A percentile compares a stretch with the other conserved stretches of the same genome.
phyloP scores from a whole-genome alignment of 176 grass and related monocot genomes.

The Carex myosuroides region DNA sequence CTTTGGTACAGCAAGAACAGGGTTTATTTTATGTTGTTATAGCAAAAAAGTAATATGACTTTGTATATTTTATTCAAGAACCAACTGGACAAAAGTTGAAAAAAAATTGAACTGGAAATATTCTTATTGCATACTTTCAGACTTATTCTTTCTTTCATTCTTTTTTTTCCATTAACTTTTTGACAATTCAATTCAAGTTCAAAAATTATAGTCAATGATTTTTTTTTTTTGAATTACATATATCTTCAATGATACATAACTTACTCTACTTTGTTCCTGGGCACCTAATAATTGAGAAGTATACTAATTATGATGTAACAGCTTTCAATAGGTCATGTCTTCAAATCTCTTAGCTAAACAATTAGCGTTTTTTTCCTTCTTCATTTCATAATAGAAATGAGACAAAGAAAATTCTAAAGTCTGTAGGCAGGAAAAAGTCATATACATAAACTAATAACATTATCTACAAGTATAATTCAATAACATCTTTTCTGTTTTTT shows the following conservation, averaged over 20 bases:
- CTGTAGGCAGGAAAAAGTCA: background rate
- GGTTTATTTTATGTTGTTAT: background rate
- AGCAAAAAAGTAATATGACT: background rate
- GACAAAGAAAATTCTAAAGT: background rate
- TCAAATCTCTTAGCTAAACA: background rate
- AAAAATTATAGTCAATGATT: background rate
- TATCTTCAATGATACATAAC: background rate
- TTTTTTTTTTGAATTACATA: too few relatives aligned
- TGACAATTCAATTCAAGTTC: background rate
- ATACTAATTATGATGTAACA: background rate
- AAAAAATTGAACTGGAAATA: background rate
- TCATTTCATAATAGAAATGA: background rate
- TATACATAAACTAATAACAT: background rate
- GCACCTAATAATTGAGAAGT: background rate
- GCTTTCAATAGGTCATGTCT: background rate
- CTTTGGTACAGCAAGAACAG: background rate
- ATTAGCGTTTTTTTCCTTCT: background rate
- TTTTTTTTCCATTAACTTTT: background rate
- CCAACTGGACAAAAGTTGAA: background rate
- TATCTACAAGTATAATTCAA: background rate
- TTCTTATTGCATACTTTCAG: background rate
- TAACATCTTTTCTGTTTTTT: background rate
- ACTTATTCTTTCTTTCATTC: background rate
- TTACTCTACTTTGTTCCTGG: background rate
- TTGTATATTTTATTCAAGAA: background rate